phyloP scores from a whole-genome alignment of 2,329 filamentous ascomycete genomes.

The Claviceps lovelessii region DNA sequence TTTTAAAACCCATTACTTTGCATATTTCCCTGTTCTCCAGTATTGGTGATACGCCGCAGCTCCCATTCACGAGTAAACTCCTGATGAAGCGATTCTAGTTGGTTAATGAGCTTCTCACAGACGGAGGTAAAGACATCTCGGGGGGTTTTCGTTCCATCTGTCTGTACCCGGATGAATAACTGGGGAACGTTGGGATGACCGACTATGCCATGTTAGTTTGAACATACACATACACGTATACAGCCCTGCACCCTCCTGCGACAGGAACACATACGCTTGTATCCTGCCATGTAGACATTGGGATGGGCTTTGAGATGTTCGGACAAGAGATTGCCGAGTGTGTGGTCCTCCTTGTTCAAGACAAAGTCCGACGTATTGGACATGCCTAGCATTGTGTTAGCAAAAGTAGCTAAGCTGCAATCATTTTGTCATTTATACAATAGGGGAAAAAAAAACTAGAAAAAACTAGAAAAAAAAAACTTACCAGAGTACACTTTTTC shows the following conservation, averaged over 20 bases:
- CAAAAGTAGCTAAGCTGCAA: not conserved
- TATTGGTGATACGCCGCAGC: conserved; percentile 68
- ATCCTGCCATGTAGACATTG: conserved; percentile 80
- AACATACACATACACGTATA: not conserved
- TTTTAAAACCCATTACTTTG: conserved; percentile 20
- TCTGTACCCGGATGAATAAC: conserved; percentile 68
- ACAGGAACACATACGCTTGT: conserved; percentile 52
- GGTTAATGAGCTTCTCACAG: conserved; percentile 68
- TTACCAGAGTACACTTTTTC: conserved; percentile 78
- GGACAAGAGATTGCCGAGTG: conserved; percentile 76
- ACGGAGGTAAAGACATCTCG: conserved; percentile 72
- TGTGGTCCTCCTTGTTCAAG: conserved; percentile 94
- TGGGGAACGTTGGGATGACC: conserved; percentile 47
- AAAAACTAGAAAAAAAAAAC: conserved; percentile 17
- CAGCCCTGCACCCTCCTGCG: conserved; percentile 8
- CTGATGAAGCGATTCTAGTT: conserved; percentile 64
- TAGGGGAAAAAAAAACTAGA: too few relatives aligned
- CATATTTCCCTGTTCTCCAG: conserved; percentile 40
- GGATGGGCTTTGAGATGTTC: conserved; percentile 73
- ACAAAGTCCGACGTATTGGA: conserved; percentile 92
- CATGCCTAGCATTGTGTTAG: conserved; percentile 39
- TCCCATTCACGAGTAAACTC: conserved; percentile 91
- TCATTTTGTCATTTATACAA: not conserved
- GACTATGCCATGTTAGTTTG: conserved; percentile 19
- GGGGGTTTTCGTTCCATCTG: conserved; percentile 76